phyloP scores from a whole-genome alignment of 2,329 filamentous ascomycete species.

The Pseudocercospora eumusae region DNA sequence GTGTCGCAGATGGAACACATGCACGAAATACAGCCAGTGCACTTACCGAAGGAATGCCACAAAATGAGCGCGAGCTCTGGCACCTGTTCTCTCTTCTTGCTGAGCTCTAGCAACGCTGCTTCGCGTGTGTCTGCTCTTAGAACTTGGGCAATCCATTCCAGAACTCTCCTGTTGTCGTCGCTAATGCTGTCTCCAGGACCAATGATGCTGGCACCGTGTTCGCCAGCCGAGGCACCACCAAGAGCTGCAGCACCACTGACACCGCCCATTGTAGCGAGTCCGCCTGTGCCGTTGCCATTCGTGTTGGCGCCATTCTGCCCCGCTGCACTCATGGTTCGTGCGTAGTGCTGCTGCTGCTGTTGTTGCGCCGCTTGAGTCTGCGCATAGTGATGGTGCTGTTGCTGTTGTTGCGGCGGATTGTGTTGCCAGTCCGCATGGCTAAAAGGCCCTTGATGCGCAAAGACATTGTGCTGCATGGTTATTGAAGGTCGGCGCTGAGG shows the following conservation, averaged over 20 bases:
- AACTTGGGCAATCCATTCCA: slow-evolving; percentile 88
- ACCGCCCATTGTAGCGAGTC: slow-evolving; percentile 24
- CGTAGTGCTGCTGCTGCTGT: slow-evolving; percentile 43
- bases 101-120: slow-evolving; percentile 87
- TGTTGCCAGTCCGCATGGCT: slow-evolving; percentile 72
- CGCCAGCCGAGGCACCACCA: slow-evolving; percentile 23
- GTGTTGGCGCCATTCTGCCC: slow-evolving; percentile 38
- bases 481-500: slow-evolving; percentile 23
- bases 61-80: slow-evolving; percentile 93
- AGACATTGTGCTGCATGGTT: slow-evolving; percentile 58
- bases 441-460: slow-evolving; percentile 60
- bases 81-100: slow-evolving; percentile 98
- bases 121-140: slow-evolving; percentile 85
- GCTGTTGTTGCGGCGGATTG: slow-evolving; percentile 63
- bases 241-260: slow-evolving; percentile 15
- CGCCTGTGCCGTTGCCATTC: slow-evolving; percentile 35
- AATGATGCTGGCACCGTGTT: slow-evolving; percentile 35
- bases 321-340: slow-evolving; percentile 40
- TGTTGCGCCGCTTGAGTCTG: slow-evolving; percentile 48
- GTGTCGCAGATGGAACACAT: background rate
- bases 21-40: background rate
- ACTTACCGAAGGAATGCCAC: slow-evolving; percentile 95
- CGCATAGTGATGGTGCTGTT: slow-evolving; percentile 38
- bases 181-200: slow-evolving; percentile 41
- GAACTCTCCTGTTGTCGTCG: slow-evolving; percentile 90